Evolutionary conservation across 148 eudicot genomes (phyloP).

Genomic region (Pouteria glomerata): DNA sequence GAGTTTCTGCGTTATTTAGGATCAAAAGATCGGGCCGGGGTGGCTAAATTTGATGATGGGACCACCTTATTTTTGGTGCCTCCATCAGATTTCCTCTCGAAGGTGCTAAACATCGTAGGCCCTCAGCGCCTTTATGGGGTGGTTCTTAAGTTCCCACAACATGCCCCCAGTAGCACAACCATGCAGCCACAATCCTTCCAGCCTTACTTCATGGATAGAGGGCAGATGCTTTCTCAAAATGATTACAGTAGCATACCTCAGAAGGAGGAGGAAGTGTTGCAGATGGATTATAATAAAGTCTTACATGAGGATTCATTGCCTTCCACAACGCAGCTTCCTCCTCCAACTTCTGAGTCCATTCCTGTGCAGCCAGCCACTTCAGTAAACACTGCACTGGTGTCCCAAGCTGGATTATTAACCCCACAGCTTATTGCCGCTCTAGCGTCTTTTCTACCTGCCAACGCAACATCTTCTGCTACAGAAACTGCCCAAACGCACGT

Average conservation of each 20-base stretch:
- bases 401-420: slow-evolving; percentile 59
- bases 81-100: slow-evolving; percentile 78
- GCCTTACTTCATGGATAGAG: slow-evolving; percentile 37
- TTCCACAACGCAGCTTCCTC: slow-evolving; percentile 27
- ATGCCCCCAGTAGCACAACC: slow-evolving; percentile 32
- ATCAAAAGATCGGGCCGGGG: slow-evolving; percentile 79
- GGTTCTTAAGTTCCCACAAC: slow-evolving; percentile 69
- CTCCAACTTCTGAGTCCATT: slow-evolving; percentile 17
- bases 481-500: slow-evolving; percentile 32
- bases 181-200: slow-evolving; percentile 33
- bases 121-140: slow-evolving; percentile 93
- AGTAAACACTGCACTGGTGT: slow-evolving; percentile 28
- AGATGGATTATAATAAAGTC: slow-evolving; percentile 33
- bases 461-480: slow-evolving; percentile 30
- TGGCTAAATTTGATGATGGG: slow-evolving; percentile 88
- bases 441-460: slow-evolving; percentile 58
- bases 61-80: slow-evolving; percentile 93
- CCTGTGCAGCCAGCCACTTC: slow-evolving; percentile 28
- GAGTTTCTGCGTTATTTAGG: slow-evolving; percentile 83
- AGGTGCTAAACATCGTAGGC: slow-evolving; percentile 62
- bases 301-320: slow-evolving; percentile 27
- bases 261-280: slow-evolving; percentile 29
- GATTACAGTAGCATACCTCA: slow-evolving; percentile 37
- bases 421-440: slow-evolving; percentile 90
- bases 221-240: slow-evolving; percentile 24